Base-by-base conservation (phyloP, 805 yeast genomes). In the Suhomyces kilbournensis region DNA sequence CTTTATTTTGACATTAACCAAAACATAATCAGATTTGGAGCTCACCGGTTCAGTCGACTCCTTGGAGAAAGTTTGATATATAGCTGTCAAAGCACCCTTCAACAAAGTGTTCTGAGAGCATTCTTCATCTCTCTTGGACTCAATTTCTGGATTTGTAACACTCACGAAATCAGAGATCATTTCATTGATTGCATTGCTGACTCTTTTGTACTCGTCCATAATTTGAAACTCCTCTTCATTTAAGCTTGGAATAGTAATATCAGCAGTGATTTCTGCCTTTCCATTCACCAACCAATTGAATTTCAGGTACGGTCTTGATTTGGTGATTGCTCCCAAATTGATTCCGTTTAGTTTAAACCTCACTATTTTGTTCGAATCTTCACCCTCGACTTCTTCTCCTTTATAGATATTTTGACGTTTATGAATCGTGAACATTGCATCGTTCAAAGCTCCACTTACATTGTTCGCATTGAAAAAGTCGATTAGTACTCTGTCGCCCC, bases 261-360 rank as follows among this genome's bases (percentile, higher is more conserved):
- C 94, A 3, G 90, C 88, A 15, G 79, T 71, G 4, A 88, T 69
- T 53, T 87, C 91, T 4, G 85, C 83, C 57, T 83, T 82, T 3
- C 94, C 93, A 46, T 82, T 82, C 23, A 79, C 77, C 10, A 88
- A 67, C 96, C 94, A 88, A 61, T 84, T 85, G 61, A 87, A 82
- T 56, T 82, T 78, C 61, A 76, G 75, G 19, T 57, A 58, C 1
- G 71, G 67, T 46, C 66, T 65, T 15, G 62, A 54, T 44, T 59
- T 55, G 5, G 73, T 53, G 14, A 73, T 53, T 6, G 62, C 56
- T 1, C 69, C 76, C 65, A 75, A 58, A 56, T 74, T 71, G 22
- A 75, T 71, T 1, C 76, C 76, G 49, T 74, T 77, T 20, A 75
- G 58, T 56, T 74, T 75, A 60, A 73, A 74, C 14, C 76, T 63